Conservation (phyloP, 768 basidiomycete species). For the Lentinula edodes region DNA sequence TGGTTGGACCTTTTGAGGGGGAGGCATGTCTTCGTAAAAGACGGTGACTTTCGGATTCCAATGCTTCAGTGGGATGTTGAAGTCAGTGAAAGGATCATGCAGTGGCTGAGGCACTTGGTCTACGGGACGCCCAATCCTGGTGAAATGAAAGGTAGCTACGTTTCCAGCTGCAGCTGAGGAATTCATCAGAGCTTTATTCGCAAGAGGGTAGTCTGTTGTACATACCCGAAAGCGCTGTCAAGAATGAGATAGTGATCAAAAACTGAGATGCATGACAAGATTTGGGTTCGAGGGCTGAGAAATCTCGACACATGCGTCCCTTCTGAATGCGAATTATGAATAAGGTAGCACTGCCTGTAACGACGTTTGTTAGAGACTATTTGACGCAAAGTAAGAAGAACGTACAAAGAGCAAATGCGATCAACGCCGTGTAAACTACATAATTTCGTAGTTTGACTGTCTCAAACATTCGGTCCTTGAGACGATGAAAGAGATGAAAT, state of each 20-base stretch:
- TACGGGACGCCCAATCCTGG: neutral
- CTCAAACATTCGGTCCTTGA: conserved; percentile 7
- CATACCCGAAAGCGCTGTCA: conserved; percentile 9
- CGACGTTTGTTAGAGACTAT: neutral
- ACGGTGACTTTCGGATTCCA: neutral
- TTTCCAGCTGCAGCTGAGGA: neutral
- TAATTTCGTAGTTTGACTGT: conserved; percentile 10
- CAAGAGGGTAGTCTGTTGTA: neutral
- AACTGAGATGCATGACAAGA: conserved; percentile 17
- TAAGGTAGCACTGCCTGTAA: conserved; percentile 13
- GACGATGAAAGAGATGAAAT: conserved; percentile 12
- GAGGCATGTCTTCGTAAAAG: neutral
- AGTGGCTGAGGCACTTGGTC: neutral
- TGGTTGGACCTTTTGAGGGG: neutral
- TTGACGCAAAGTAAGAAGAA: neutral
- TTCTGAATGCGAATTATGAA: conserved; percentile 23
- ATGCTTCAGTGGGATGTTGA: neutral
- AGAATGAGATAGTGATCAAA: conserved; percentile 23
- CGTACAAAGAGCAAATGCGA: conserved; percentile 8
- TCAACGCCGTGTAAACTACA: conserved; percentile 4
- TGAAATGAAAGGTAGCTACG: neutral
- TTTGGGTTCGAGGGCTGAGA: conserved; percentile 13
- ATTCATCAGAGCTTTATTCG: neutral
- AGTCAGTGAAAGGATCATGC: neutral
- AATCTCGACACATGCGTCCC: conserved; percentile 23